A percentile compares a stretch with the other conserved stretches of the same genome.
Conservation (phyloP, 208 protist species). For the Trichomonas vaginalis region DNA sequence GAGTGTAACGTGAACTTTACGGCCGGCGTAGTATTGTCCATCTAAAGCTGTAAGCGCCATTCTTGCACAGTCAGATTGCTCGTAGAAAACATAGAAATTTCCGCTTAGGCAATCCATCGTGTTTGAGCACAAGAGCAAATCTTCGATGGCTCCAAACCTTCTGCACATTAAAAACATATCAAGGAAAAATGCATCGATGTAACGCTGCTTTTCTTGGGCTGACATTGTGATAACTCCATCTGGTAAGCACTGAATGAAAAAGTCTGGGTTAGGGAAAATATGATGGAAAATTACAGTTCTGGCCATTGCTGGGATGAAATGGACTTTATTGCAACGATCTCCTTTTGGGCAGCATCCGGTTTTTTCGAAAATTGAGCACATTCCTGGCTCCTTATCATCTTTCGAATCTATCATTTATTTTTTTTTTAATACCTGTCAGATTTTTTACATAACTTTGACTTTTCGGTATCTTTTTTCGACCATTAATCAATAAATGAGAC, state of each 20-base stretch:
- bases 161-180: not conserved
- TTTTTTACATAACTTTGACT: not conserved
- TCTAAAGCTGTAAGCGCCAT: not conserved
- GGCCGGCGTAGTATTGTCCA: conserved; percentile 1
- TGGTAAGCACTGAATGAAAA: not conserved
- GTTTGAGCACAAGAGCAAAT: not conserved
- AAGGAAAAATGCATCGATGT: not conserved
- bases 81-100: not conserved
- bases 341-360: not conserved
- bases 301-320: not conserved
- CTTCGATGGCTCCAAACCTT: not conserved
- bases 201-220: not conserved
- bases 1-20: not conserved
- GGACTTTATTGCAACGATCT: not conserved
- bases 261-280: not conserved
- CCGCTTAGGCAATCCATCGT: not conserved
- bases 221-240: not conserved
- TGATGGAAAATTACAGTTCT: not conserved
- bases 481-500: too few species aligned
- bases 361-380: not conserved
- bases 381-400: not conserved
- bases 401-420: not conserved
- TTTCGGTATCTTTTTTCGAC: too few species aligned
- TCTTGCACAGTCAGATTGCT: not conserved
- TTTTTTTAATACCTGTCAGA: too few species aligned